A percentile compares a stretch with the other conserved stretches of the same genome.
These are phyloP conservation scores for Saccharum hybrid DNA, from an alignment of 202 grass and related monocot genomes.

Conservation along the genomic window DNA sequence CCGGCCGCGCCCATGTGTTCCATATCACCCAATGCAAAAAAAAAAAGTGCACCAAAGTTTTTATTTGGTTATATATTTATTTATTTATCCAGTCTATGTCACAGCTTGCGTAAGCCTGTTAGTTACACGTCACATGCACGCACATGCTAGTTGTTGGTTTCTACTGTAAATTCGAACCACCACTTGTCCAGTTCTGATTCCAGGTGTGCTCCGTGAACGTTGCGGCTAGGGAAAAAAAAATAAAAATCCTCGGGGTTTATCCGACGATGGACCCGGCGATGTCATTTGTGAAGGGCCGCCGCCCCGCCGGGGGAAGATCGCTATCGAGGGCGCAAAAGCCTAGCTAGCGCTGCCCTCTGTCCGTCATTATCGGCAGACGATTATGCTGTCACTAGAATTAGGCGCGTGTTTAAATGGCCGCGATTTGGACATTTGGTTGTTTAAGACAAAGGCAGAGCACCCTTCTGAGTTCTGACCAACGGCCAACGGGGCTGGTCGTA, in stretches of 20 bases:
- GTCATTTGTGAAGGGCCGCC: no score
- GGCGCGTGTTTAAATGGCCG: no score
- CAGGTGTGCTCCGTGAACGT: not conserved
- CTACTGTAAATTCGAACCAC: not conserved
- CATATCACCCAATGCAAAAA: not conserved
- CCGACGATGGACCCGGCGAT: not conserved
- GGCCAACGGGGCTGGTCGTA: no score
- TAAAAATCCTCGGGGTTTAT: not conserved
- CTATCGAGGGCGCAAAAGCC: no score
- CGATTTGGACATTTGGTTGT: no score
- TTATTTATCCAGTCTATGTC: not conserved
- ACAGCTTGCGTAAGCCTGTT: not conserved
- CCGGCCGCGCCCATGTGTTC: not conserved
- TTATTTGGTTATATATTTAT: not conserved
- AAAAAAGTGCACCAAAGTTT: not conserved
- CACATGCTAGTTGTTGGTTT: not conserved
- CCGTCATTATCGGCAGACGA: no score
- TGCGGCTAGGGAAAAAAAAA: not conserved
- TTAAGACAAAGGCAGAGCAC: no score
- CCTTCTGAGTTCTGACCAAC: no score
- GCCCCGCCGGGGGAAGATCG: no score
- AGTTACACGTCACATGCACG: conserved; percentile 16
- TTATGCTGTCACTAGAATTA: no score
- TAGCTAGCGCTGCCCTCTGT: no score
- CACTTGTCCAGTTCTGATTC: not conserved